Conservation (phyloP, 1,284 basidiomycete genomes). For the Erythrobasidium hasegawianum region DNA sequence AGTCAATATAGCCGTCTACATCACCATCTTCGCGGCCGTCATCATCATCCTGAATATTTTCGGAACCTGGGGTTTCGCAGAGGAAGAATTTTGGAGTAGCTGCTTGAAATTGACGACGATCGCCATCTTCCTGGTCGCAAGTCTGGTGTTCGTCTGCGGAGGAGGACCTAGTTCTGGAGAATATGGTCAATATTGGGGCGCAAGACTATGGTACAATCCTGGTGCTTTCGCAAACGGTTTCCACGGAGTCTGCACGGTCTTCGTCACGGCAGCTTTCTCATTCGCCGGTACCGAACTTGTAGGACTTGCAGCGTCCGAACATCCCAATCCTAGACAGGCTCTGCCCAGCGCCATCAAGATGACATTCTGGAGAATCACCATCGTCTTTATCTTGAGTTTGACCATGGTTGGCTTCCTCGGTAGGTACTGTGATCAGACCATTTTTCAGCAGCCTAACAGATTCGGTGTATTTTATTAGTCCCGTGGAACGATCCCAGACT, state of each 20-base stretch:
- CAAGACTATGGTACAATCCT: constrained; percentile 40
- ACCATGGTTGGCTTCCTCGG: constrained; percentile 57
- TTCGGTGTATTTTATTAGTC: too few relatives aligned
- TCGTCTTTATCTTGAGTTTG: constrained; percentile 58
- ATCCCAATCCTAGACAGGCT: constrained; percentile 48
- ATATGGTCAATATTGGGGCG: constrained; percentile 27
- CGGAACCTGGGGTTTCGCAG: constrained; percentile 40
- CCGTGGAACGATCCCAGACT: constrained; percentile 39
- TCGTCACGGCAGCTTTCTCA: constrained; percentile 56
- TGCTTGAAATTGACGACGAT: constrained; percentile 50
- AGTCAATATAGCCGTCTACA: constrained; percentile 49
- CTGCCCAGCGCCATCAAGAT: constrained; percentile 55
- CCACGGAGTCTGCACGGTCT: constrained; percentile 56
- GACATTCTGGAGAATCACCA: constrained; percentile 52
- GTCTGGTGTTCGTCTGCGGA: constrained; percentile 47
- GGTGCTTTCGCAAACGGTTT: constrained; percentile 53
- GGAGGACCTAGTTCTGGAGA: constrained; percentile 27
- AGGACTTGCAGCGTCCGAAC: constrained; percentile 64
- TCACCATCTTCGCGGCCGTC: constrained; percentile 47
- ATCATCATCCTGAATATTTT: constrained; percentile 42
- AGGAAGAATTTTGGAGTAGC: constrained; percentile 50
- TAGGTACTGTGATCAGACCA: constrained; percentile 38
- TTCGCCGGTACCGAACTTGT: constrained; percentile 54
- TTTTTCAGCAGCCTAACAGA: neutral
- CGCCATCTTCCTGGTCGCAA: constrained; percentile 50